Conservation (phyloP, 345 rosid genomes). For the Syzygium aromaticum region DNA sequence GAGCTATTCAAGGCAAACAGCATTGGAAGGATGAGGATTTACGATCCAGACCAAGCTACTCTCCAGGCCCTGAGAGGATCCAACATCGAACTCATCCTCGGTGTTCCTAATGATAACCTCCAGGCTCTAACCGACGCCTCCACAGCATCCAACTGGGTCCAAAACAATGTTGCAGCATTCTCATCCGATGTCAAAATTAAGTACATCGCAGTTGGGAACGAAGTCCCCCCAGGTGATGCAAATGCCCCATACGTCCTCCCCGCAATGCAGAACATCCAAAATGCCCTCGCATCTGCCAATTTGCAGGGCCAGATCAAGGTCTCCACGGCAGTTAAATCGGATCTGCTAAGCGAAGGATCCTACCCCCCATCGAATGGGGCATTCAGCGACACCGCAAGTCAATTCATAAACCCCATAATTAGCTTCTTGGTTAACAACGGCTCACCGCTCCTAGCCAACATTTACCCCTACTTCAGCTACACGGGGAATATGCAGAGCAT, state of each 20-base stretch:
- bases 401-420: constrained; percentile 16
- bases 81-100: constrained; percentile 23
- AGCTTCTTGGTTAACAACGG: constrained; percentile 6
- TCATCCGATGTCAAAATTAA: constrained; percentile 23
- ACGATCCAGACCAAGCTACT: constrained; percentile 22
- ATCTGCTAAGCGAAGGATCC: neutral
- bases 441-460: constrained; percentile 23
- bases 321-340: constrained; percentile 21
- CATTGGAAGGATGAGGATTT: constrained; percentile 26
- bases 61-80: constrained; percentile 35
- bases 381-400: constrained; percentile 1
- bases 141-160: constrained; percentile 23
- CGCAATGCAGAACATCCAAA: constrained; percentile 17
- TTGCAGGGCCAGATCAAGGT: constrained; percentile 20
- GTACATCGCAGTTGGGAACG: constrained; percentile 49
- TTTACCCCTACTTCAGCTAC: constrained; percentile 25
- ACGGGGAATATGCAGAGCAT: neutral
- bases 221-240: constrained; percentile 17
- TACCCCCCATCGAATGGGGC: constrained; percentile 24
- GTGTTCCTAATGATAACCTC: constrained; percentile 20
- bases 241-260: constrained; percentile 7
- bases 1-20: constrained; percentile 16
- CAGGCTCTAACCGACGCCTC: constrained; percentile 14
- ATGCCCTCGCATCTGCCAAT: constrained; percentile 7
- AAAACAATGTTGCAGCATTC: constrained; percentile 13